These are phyloP conservation scores for Rhizopus sp. DNA, from an alignment of 371 early-diverging fungal species.

Conservation along the genomic window DNA sequence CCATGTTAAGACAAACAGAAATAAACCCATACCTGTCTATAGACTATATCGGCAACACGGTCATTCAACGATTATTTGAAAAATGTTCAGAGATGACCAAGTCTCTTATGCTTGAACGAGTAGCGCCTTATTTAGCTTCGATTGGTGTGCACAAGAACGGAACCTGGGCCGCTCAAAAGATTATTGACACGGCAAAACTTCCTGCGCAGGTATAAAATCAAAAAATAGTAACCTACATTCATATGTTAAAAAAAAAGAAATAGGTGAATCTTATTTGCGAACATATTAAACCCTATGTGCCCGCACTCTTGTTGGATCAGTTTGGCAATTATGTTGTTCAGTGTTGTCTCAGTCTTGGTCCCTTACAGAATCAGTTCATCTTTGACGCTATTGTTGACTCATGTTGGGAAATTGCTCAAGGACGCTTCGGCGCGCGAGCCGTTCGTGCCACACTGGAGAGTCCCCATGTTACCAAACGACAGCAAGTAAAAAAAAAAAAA, in stretches of 20 bases:
- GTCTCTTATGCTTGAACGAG: constrained; percentile 62
- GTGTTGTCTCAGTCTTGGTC: constrained; percentile 87
- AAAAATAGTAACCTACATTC: neutral
- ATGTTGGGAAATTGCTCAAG: constrained; percentile 89
- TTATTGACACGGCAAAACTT: constrained; percentile 86
- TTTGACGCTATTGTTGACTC: constrained; percentile 91
- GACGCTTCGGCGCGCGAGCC: constrained; percentile 98
- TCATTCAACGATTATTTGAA: constrained; percentile 91
- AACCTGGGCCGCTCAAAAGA: constrained; percentile 97
- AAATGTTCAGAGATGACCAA: constrained; percentile 69
- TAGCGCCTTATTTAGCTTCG: constrained; percentile 85
- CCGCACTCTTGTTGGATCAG: constrained; percentile 91
- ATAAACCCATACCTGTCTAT: neutral
- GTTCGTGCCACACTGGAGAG: constrained; percentile 93
- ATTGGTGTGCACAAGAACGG: constrained; percentile 98
- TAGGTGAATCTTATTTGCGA: constrained; percentile 69
- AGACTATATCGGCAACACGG: constrained; percentile 97
- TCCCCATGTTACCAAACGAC: constrained; percentile 76
- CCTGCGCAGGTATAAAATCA: constrained; percentile 54
- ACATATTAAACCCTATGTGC: constrained; percentile 76
- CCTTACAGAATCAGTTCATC: constrained; percentile 83
- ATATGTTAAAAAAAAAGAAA: neutral
- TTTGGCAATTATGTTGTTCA: constrained; percentile 98
- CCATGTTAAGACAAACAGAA: neutral
- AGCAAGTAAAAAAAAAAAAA: constrained; percentile 74